Evolutionary conservation across 2,329 filamentous ascomycete genomes (phyloP).

Genomic region (Penicillium corylophilum): DNA sequence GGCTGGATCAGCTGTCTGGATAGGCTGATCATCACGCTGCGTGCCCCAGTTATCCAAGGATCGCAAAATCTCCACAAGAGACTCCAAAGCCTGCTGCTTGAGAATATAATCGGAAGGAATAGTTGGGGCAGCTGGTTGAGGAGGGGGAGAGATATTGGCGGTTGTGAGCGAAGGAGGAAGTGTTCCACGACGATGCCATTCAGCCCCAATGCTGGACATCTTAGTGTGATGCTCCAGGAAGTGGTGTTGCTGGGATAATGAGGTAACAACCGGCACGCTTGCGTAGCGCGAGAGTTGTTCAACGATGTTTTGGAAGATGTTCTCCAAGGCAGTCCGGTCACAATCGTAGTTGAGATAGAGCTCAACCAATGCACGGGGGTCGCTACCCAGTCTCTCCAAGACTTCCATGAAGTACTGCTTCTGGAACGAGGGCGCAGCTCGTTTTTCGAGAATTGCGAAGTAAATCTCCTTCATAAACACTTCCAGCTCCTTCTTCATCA

Average conservation of each 20-base stretch:
- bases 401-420: constrained; percentile 90
- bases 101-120: constrained; percentile 87
- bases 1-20: constrained; percentile 49
- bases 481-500: constrained; percentile 98
- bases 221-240: constrained; percentile 77
- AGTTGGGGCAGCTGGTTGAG: constrained; percentile 54
- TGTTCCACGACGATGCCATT: constrained; percentile 85
- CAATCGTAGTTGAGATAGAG: constrained; percentile 98
- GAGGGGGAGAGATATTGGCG: constrained; percentile 63
- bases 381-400: constrained; percentile 76
- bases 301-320: constrained; percentile 92
- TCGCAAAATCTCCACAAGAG: constrained; percentile 80
- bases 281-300: constrained; percentile 90
- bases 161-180: constrained; percentile 84
- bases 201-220: constrained; percentile 57
- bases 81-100: constrained; percentile 86
- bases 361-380: constrained; percentile 87
- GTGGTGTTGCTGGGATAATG: constrained; percentile 73
- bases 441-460: constrained; percentile 82
- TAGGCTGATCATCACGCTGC: constrained; percentile 59
- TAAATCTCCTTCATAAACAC: constrained; percentile 98
- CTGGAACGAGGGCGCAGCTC: constrained; percentile 81
- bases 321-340: constrained; percentile 86
- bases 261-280: constrained; percentile 73
- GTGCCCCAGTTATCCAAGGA: constrained; percentile 93